These are phyloP conservation scores for Tylopilus subfusipes DNA, from an alignment of 768 basidiomycete species.

Conservation along the genomic window DNA sequence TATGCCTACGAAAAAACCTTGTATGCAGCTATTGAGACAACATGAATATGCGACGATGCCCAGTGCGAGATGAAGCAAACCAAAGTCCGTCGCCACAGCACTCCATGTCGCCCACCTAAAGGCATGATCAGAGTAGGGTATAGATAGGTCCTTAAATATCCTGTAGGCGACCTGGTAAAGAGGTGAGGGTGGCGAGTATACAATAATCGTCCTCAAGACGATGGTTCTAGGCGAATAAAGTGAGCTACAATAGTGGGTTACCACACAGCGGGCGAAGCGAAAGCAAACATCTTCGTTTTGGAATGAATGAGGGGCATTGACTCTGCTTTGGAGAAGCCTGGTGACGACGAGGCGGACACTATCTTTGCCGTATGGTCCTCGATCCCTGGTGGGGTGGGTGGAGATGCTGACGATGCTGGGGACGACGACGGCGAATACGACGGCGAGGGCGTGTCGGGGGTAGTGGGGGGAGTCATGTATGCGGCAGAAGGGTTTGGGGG, in stretches of 20 bases:
- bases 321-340: slow-evolving; percentile 19
- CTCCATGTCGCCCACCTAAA: slow-evolving; percentile 28
- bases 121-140: slow-evolving; percentile 21
- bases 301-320: slow-evolving; percentile 30
- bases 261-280: slow-evolving; percentile 60
- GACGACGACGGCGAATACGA: slow-evolving; percentile 51
- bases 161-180: slow-evolving; percentile 9
- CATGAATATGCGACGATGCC: slow-evolving; percentile 32
- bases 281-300: slow-evolving; percentile 63
- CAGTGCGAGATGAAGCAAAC: slow-evolving; percentile 31
- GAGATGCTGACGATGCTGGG: slow-evolving; percentile 59
- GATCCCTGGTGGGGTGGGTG: slow-evolving; percentile 52
- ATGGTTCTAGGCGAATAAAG: slow-evolving; percentile 22
- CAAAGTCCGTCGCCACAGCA: slow-evolving; percentile 15
- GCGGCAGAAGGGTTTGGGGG: slow-evolving; percentile 12
- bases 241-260: slow-evolving; percentile 35
- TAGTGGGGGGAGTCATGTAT: slow-evolving; percentile 30
- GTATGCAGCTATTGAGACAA: slow-evolving; percentile 38
- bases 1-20: slow-evolving; percentile 30
- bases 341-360: slow-evolving; percentile 41
- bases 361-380: slow-evolving; percentile 50
- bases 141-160: slow-evolving; percentile 35
- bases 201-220: slow-evolving; percentile 33
- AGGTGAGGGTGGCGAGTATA: slow-evolving; percentile 17
- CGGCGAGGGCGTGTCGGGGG: slow-evolving; percentile 55